A percentile compares a stretch with the other conserved stretches of the same genome.
phyloP scores from a whole-genome alignment of 2,329 filamentous ascomycete species.

The Didymella lethalis region DNA sequence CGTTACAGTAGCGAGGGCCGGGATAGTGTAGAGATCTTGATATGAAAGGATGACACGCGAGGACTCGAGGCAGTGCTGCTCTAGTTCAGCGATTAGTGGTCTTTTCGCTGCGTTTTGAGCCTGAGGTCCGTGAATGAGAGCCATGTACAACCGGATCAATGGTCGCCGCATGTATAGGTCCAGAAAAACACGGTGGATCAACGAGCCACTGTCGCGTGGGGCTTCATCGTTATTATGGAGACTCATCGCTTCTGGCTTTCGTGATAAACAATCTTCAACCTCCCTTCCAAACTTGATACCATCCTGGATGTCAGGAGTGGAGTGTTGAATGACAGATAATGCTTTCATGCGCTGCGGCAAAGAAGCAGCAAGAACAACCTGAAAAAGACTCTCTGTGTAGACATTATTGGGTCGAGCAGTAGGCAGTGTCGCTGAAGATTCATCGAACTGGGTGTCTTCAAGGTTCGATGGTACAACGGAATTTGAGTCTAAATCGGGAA shows the following conservation, averaged over 20 bases:
- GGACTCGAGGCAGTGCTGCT: slow-evolving; percentile 29
- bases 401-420: slow-evolving; percentile 11
- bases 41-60: slow-evolving; percentile 34
- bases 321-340: slow-evolving; percentile 27
- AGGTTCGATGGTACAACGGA: slow-evolving; percentile 28
- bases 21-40: slow-evolving; percentile 23
- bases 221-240: slow-evolving; percentile 13
- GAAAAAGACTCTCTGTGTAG: slow-evolving; percentile 30
- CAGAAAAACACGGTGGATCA: slow-evolving; percentile 28
- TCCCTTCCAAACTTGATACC: slow-evolving; percentile 23
- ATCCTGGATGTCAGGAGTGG: slow-evolving; percentile 21
- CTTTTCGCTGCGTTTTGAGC: slow-evolving; percentile 1
- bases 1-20: slow-evolving; percentile 9
- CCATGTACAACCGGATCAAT: slow-evolving; percentile 30
- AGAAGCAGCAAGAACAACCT: slow-evolving; percentile 29
- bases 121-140: slow-evolving; percentile 29
- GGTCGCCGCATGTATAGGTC: slow-evolving; percentile 32
- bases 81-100: slow-evolving; percentile 17
- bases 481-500: slow-evolving; percentile 21
- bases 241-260: slow-evolving; percentile 21
- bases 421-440: slow-evolving; percentile 20
- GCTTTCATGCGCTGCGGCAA: slow-evolving; percentile 28
- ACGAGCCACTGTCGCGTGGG: slow-evolving; percentile 14
- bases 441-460: slow-evolving; percentile 31
- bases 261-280: slow-evolving; percentile 21